Conservation (phyloP, 169 alveolate species). For the Perkinsus olseni region DNA sequence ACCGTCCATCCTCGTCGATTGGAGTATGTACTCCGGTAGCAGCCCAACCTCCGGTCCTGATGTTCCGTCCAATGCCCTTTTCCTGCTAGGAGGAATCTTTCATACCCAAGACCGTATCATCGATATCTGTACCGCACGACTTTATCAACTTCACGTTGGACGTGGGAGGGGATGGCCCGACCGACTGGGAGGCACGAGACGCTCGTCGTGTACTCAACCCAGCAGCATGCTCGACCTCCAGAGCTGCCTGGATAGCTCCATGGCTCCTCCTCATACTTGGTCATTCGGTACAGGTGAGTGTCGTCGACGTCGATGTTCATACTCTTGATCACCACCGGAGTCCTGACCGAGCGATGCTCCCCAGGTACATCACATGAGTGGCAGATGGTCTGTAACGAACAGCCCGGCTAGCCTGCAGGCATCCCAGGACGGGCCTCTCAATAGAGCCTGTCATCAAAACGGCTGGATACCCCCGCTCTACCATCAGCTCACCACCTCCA, state of each 20-base stretch:
- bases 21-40: background rate
- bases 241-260: background rate
- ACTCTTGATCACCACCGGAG: no score
- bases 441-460: background rate
- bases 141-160: background rate
- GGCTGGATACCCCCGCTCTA: background rate
- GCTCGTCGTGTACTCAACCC: background rate
- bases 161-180: background rate
- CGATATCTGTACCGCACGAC: background rate
- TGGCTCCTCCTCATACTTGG: background rate
- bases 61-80: background rate
- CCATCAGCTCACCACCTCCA: background rate
- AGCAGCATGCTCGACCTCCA: background rate
- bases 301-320: no score
- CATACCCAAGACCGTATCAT: background rate
- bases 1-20: background rate
- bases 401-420: background rate
- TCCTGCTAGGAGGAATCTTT: background rate
- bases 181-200: background rate
- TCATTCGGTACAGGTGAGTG: background rate
- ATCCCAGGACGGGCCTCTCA: background rate
- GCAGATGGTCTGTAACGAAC: background rate
- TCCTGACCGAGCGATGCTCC: background rate
- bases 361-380: background rate
- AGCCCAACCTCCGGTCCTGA: background rate